A percentile compares a stretch with the other conserved stretches of the same genome.
phyloP scores from a whole-genome alignment of 805 yeast genomes.

The Kodamaea lidongshanica region DNA sequence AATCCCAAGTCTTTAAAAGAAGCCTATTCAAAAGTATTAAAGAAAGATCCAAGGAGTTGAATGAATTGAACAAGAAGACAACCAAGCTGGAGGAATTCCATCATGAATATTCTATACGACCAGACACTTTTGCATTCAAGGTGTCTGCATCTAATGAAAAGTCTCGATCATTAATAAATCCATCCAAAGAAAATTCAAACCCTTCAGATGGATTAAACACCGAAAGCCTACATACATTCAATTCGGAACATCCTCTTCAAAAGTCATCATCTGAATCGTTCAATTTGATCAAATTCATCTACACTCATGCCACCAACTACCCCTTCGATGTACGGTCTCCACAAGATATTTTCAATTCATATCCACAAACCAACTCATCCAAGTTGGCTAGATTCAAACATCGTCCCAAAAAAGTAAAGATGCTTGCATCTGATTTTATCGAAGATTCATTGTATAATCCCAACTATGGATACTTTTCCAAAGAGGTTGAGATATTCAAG shows the following conservation, averaged over 20 bases:
- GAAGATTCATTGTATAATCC: constrained; percentile 83
- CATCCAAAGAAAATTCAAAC: constrained; percentile 1
- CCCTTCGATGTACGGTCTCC: constrained; percentile 35
- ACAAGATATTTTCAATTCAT: constrained; percentile 33
- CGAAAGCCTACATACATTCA: constrained; percentile 1
- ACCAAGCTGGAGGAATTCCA: constrained; percentile 17
- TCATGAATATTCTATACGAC: constrained; percentile 41
- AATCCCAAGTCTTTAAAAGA: constrained; percentile 8
- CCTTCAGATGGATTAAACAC: not conserved
- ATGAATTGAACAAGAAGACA: constrained; percentile 9
- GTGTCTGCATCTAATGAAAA: constrained; percentile 21
- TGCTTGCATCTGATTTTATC: constrained; percentile 75
- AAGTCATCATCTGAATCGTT: constrained; percentile 11
- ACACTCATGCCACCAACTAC: constrained; percentile 36
- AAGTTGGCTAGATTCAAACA: constrained; percentile 25
- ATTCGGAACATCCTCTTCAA: constrained; percentile 23
- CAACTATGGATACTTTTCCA: constrained; percentile 72
- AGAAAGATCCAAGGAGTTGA: constrained; percentile 12
- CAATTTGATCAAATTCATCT: constrained; percentile 31
- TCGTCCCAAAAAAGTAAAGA: constrained; percentile 58
- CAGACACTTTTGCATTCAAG: constrained; percentile 41
- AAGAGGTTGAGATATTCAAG: constrained; percentile 72
- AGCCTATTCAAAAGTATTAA: constrained; percentile 17
- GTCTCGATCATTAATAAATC: constrained; percentile 11
- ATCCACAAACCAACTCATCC: constrained; percentile 29